These are phyloP conservation scores for Malus domestica DNA, from an alignment of 306 rosid genomes.

Conservation along the genomic window ASM211411v1 NC_041793.1:41586001-41586500, in stretches of 20 bases:
- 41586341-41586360: slow-evolving; percentile 86
- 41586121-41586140: slow-evolving; percentile 2
- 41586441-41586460: not conserved
- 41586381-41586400: not conserved
- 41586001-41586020: not conserved
- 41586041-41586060: not conserved
- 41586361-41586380: slow-evolving; percentile 3
- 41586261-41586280: slow-evolving; percentile 58
- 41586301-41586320: slow-evolving; percentile 90
- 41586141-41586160: slow-evolving; percentile 5
- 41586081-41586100: not conserved
- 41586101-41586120: not conserved
- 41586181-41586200: slow-evolving; percentile 35
- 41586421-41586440: not conserved
- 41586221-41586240: slow-evolving; percentile 18
- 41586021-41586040: slow-evolving; percentile 11
- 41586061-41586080: not conserved
- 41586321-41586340: slow-evolving; percentile 84
- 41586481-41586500: not conserved
- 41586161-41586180: slow-evolving; percentile 20
- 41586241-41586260: slow-evolving; percentile 45
- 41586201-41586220: slow-evolving; percentile 37
- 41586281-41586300: slow-evolving; percentile 62
- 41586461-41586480: not conserved
- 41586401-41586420: not conserved